Conservation (phyloP, 805 yeast genomes). For the Monosporozyma solicola region DNA sequence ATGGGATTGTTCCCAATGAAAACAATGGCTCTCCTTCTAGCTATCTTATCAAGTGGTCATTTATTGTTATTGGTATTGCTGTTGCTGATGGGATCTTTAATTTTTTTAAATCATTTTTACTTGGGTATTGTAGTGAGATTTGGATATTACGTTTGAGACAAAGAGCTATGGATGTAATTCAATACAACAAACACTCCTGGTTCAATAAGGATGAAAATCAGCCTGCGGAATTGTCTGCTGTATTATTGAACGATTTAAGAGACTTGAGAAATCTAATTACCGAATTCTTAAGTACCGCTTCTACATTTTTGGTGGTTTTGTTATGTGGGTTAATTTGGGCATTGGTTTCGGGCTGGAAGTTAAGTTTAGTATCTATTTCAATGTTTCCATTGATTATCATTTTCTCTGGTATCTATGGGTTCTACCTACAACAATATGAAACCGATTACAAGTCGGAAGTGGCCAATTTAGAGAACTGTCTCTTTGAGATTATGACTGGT, state of each 20-base stretch:
- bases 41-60: slow-evolving; percentile 54
- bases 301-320: slow-evolving; percentile 47
- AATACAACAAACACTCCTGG: slow-evolving; percentile 47
- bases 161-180: slow-evolving; percentile 39
- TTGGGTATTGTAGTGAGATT: slow-evolving; percentile 54
- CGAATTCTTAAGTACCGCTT: slow-evolving; percentile 46
- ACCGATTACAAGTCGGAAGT: slow-evolving; percentile 47
- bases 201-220: slow-evolving; percentile 33
- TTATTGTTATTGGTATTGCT: slow-evolving; percentile 55
- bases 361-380: slow-evolving; percentile 73
- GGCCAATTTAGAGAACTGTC: slow-evolving; percentile 43
- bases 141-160: slow-evolving; percentile 55
- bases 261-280: slow-evolving; percentile 62
- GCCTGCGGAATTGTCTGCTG: slow-evolving; percentile 50
- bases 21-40: slow-evolving; percentile 23
- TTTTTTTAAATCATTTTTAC: slow-evolving; percentile 40
- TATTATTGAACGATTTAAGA: slow-evolving; percentile 73
- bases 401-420: slow-evolving; percentile 45
- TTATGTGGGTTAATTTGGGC: slow-evolving; percentile 71
- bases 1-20: slow-evolving; percentile 47
- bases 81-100: slow-evolving; percentile 49
- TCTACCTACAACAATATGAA: slow-evolving; percentile 46
- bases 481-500: slow-evolving; percentile 46
- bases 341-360: slow-evolving; percentile 69
- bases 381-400: slow-evolving; percentile 56